Percentiles rank a stretch among this genome's conserved stretches.
Conservation (phyloP, 2,329 filamentous ascomycete genomes). For the Pseudocercospora macadamiae region DNA sequence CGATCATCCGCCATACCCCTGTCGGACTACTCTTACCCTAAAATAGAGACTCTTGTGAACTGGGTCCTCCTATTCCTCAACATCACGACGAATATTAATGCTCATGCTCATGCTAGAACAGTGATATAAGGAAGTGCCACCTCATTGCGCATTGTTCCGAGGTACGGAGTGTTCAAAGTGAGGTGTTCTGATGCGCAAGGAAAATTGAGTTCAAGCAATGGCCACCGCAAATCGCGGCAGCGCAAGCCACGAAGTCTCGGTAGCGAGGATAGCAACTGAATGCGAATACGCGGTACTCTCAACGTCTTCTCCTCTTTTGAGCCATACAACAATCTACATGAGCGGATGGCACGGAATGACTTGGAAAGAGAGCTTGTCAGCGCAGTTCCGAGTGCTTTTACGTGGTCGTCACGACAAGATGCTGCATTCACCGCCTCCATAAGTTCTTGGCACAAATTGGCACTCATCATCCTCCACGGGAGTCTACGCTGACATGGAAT, state of each 20-base stretch:
- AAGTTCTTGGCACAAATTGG: no score
- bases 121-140: neutral
- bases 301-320: neutral
- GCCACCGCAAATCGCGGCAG: no score
- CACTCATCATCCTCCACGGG: no score
- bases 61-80: neutral
- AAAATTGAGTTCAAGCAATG: neutral
- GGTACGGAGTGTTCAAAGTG: neutral
- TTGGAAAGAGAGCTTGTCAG: no score
- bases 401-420: no score
- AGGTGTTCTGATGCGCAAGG: constrained; percentile 2
- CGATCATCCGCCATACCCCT: neutral
- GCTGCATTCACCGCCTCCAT: no score
- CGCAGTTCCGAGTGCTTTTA: no score
- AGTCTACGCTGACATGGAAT: no score
- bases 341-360: no score
- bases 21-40: neutral
- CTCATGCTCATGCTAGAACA: no score
- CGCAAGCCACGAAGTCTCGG: neutral
- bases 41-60: neutral
- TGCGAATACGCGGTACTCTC: no score
- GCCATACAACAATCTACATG: neutral
- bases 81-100: neutral
- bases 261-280: neutral
- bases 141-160: neutral